Evolutionary conservation across 176 grass and related monocot genomes (phyloP), one percentile per base, ranked within the genome.

Genomic region (Bolboschoenus planiculmis): DNA sequence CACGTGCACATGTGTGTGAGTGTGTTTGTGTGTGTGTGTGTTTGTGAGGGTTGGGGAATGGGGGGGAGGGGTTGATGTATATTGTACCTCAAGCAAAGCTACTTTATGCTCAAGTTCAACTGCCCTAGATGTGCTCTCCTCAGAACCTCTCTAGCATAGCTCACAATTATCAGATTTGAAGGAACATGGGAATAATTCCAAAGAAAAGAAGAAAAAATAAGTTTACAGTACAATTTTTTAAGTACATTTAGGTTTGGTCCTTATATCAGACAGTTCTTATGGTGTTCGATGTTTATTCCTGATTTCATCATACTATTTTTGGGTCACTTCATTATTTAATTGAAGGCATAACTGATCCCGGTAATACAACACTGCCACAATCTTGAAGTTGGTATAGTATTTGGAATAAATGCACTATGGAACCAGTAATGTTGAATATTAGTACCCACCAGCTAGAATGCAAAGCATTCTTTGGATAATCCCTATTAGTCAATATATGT

Each of bases 51-150:
- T 10, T 18, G 18, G 39, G n/a, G 70, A 37, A 29, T 15, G 54
- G n/a, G n/a, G 20, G 0, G 55, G 8, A 18, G 43, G 10, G 18
- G 31, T 78, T n/a, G n/a, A 9, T 13, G 36, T 56, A 40, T 62
- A 15, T 8, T 56, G 86, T 89, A 95, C 96, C 90, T 99, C 96
- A 84, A 99, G 93, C 76, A 99, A 88, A 86, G 96, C 89, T 67
- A 95, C 88, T 87, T 99, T 95, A 80, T 95, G 93, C 88, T 93
- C 96, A 83, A 88, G 88, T 84, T 99, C 96, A 81, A 84, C 80
- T 85, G 91, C 96, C 83, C 91, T 99, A 54, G 89, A 91, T 80
- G 91, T 91, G 85, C 96, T 99, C 87, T 99, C 90, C 85, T 99
- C 96, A 87, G 96, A 89, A 89, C 87, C 86, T 90, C 96, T 95